Percentiles rank a stretch among this genome's conserved stretches.
These are phyloP conservation scores for Phialocephala sp. DNA, from an alignment of 2,329 filamentous ascomycete species.

Conservation along the genomic window DNA sequence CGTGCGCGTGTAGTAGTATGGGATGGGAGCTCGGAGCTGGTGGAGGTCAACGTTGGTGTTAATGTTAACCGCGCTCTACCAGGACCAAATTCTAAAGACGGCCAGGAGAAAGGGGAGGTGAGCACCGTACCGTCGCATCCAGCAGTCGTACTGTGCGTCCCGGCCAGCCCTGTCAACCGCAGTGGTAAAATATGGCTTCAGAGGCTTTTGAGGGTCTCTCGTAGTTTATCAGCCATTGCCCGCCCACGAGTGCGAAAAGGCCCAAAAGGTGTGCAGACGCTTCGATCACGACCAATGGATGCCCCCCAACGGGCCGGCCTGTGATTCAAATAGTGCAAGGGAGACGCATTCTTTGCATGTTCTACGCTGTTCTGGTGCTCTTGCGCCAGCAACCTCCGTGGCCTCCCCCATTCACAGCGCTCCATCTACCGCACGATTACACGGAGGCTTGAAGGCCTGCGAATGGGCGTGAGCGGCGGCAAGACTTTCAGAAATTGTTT, in stretches of 20 bases:
- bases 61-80: no score
- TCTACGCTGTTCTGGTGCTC: constrained; percentile 26
- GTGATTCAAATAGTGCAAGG: constrained; percentile 23
- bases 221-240: neutral
- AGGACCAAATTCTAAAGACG: no score
- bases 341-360: constrained; percentile 31
- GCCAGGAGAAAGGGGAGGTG: no score
- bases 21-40: no score
- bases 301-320: neutral
- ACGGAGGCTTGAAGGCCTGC: constrained; percentile 2
- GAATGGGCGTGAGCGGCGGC: neutral
- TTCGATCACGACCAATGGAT: neutral
- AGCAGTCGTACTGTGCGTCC: no score
- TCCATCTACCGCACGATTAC: constrained; percentile 10
- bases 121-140: no score
- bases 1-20: no score
- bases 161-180: neutral
- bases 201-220: neutral
- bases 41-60: no score
- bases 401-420: constrained; percentile 10
- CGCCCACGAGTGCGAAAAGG: neutral
- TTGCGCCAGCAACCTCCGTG: constrained; percentile 3
- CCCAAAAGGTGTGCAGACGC: constrained; percentile 2
- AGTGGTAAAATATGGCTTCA: neutral
- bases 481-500: neutral